Evolutionary conservation across 768 basidiomycete species (phyloP).

Genomic region (Trametes sanguinea): DNA sequence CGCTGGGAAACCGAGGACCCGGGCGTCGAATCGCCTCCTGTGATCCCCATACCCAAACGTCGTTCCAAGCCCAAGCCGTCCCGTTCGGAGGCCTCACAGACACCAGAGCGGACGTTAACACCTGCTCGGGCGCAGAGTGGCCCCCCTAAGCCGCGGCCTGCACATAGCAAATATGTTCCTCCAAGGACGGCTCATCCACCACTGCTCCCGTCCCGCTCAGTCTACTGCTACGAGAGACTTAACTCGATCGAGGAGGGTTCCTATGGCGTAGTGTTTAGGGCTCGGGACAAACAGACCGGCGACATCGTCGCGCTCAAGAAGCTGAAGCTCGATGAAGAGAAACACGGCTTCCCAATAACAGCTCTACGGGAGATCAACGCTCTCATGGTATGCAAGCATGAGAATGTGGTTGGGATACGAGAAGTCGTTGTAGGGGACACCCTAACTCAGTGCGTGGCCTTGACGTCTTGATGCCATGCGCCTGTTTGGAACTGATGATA

Average conservation of each 20-base stretch:
- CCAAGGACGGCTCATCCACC: slow-evolving; percentile 75
- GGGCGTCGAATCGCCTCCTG: slow-evolving; percentile 38
- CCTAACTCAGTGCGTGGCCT: slow-evolving; percentile 86
- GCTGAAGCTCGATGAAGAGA: slow-evolving; percentile 97
- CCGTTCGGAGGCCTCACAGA: slow-evolving; percentile 24
- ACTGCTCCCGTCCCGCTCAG: slow-evolving; percentile 85
- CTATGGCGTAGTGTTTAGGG: slow-evolving; percentile 97
- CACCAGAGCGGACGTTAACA: slow-evolving; percentile 26
- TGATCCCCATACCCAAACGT: slow-evolving; percentile 53
- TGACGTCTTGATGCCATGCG: background rate
- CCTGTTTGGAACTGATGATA: background rate
- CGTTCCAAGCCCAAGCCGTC: slow-evolving; percentile 49
- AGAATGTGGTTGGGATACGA: slow-evolving; percentile 95
- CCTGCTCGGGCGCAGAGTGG: slow-evolving; percentile 22
- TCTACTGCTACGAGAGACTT: slow-evolving; percentile 89
- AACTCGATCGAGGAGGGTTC: slow-evolving; percentile 99
- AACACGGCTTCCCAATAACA: slow-evolving; percentile 98
- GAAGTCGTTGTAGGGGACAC: slow-evolving; percentile 99
- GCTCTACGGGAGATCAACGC: slow-evolving; percentile 93
- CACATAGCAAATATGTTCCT: slow-evolving; percentile 73
- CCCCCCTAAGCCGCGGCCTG: slow-evolving; percentile 24
- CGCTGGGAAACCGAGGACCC: slow-evolving; percentile 67
- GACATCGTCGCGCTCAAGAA: slow-evolving; percentile 98
- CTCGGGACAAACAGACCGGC: slow-evolving; percentile 89
- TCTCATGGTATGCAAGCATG: slow-evolving; percentile 92